phyloP scores from a whole-genome alignment of 1,284 basidiomycete species.

The Malassezia cuniculi region DNA sequence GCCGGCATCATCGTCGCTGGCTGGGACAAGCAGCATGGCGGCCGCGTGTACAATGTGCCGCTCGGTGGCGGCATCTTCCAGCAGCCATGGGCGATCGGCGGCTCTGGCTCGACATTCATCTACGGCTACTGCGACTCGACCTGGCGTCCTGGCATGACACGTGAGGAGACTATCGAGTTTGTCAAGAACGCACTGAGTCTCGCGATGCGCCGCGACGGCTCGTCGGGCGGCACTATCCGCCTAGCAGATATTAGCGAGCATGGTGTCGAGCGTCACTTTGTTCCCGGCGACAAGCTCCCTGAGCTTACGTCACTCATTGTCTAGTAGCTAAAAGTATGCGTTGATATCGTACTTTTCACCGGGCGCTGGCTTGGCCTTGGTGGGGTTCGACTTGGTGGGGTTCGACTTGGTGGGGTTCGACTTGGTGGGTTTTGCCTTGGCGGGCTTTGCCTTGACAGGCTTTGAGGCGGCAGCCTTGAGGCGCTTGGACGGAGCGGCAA shows the following conservation, averaged over 20 bases:
- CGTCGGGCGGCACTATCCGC: constrained; percentile 90
- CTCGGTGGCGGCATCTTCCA: constrained; percentile 39
- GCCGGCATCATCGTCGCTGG: constrained; percentile 98
- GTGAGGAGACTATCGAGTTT: constrained; percentile 81
- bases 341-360: constrained; percentile 35
- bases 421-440: too few species aligned
- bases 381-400: constrained; percentile 17
- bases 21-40: constrained; percentile 87
- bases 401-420: constrained; percentile 31
- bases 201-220: constrained; percentile 95
- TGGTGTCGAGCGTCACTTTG: constrained; percentile 77
- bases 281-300: constrained; percentile 58
- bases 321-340: constrained; percentile 27
- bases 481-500: neutral
- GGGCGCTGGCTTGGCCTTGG: constrained; percentile 20
- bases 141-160: constrained; percentile 84
- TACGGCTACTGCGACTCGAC: constrained; percentile 99
- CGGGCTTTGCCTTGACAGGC: too few species aligned
- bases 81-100: constrained; percentile 41
- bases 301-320: constrained; percentile 30
- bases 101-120: constrained; percentile 91
- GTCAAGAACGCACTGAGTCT: constrained; percentile 88
- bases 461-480: too few species aligned
- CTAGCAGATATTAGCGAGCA: constrained; percentile 92
- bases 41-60: constrained; percentile 75